phyloP scores from a whole-genome alignment of 805 yeast genomes.

The Huiozyma sinensis region DNA sequence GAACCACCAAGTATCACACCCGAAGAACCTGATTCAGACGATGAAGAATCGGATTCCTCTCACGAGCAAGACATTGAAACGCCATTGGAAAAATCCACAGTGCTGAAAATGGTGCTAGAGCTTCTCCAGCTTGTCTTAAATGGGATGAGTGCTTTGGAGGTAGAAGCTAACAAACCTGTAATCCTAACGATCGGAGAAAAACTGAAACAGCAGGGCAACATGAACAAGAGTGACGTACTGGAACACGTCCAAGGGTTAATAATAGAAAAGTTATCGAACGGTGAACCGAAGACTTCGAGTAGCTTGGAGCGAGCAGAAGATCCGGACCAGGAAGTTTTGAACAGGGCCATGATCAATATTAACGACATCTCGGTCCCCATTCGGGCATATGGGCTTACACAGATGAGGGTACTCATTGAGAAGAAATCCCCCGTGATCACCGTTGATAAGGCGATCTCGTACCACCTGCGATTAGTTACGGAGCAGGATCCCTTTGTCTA shows the following conservation, averaged over 20 bases:
- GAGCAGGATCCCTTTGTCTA: slow-evolving; percentile 85
- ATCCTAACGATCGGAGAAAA: slow-evolving; percentile 24
- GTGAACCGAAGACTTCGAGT: not conserved
- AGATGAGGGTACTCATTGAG: slow-evolving; percentile 46
- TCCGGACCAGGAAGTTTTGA: slow-evolving; percentile 32
- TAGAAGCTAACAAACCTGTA: slow-evolving; percentile 5
- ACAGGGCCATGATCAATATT: slow-evolving; percentile 54
- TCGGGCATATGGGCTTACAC: slow-evolving; percentile 72
- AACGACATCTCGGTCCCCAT: slow-evolving; percentile 76
- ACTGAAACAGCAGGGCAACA: slow-evolving; percentile 5
- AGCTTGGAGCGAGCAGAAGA: not conserved
- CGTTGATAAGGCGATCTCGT: slow-evolving; percentile 42
- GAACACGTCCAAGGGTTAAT: not conserved
- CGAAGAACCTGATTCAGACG: slow-evolving; percentile 23
- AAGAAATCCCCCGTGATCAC: slow-evolving; percentile 41
- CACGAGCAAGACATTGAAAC: slow-evolving; percentile 3
- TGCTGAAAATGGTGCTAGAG: slow-evolving; percentile 28
- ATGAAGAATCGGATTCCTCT: slow-evolving; percentile 14
- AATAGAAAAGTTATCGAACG: not conserved
- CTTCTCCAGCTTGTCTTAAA: slow-evolving; percentile 28
- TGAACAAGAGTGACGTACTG: not conserved
- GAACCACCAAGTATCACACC: not conserved
- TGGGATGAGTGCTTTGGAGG: slow-evolving; percentile 5
- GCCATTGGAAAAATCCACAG: slow-evolving; percentile 1
- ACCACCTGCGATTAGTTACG: slow-evolving; percentile 53